Conservation (phyloP, 2,329 filamentous ascomycete genomes). For the Trichoderma sp. region DNA sequence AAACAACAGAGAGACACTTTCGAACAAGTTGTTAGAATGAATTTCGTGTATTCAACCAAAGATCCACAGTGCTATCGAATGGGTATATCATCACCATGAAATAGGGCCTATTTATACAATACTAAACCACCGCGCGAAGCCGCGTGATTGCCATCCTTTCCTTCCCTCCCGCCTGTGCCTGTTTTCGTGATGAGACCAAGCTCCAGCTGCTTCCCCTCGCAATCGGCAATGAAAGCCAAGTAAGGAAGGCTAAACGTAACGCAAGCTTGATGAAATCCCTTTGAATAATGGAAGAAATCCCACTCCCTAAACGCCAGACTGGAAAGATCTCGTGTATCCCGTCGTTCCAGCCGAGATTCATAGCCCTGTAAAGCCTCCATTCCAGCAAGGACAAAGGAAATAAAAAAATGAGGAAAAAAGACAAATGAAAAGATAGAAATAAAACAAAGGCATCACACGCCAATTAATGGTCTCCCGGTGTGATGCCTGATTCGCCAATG, state of each 20-base stretch:
- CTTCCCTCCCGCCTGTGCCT: slow-evolving; percentile 9
- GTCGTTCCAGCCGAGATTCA: slow-evolving; percentile 10
- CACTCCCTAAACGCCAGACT: slow-evolving; percentile 6
- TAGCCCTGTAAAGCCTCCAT: slow-evolving; percentile 7
- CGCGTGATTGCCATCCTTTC: slow-evolving; percentile 13
- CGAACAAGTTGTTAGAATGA: not conserved
- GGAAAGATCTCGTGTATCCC: not conserved
- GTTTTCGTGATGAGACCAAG: slow-evolving; percentile 16
- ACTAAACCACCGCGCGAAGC: slow-evolving; percentile 4
- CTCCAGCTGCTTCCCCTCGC: slow-evolving; percentile 5
- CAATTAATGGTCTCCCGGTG: not conserved
- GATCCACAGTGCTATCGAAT: slow-evolving; percentile 15
- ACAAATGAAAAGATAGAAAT: not conserved
- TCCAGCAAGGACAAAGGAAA: not conserved
- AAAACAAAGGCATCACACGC: not conserved
- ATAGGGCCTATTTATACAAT: slow-evolving; percentile 24
- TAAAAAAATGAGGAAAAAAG: not conserved
- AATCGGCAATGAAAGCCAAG: not conserved
- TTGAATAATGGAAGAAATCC: not conserved
- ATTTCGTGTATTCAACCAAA: slow-evolving; percentile 19
- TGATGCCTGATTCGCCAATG: slow-evolving; percentile 22
- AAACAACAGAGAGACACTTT: not conserved
- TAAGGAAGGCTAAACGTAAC: slow-evolving; percentile 13
- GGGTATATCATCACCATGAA: slow-evolving; percentile 24
- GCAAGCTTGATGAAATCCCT: not conserved